Evolutionary conservation across 208 protist species (phyloP).

Genomic region (Vickermania spadyakhi): DNA sequence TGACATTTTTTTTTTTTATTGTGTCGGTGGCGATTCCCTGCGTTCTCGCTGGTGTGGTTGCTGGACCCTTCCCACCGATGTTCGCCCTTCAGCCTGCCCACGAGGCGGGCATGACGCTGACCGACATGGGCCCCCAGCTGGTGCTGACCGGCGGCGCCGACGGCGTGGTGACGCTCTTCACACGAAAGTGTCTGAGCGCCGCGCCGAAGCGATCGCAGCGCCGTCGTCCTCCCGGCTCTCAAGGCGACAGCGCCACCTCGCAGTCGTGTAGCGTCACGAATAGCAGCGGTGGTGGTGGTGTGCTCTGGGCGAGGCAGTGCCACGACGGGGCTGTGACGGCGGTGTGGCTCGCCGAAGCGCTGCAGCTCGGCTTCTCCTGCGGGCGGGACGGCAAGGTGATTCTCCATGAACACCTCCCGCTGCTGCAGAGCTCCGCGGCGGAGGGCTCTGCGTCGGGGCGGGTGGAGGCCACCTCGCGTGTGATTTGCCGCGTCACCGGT

Average conservation of each 20-base stretch:
- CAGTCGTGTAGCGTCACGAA: too few relatives aligned
- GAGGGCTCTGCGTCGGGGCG: slow-evolving; percentile 1
- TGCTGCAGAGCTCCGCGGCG: slow-evolving; percentile 1
- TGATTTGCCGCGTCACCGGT: slow-evolving; percentile 70
- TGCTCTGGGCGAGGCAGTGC: slow-evolving; percentile 60
- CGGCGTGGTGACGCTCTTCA: slow-evolving; percentile 61
- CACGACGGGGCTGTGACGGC: slow-evolving; percentile 56
- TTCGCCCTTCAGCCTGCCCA: slow-evolving; percentile 34
- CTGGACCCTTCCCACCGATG: too few relatives aligned
- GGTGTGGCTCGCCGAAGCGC: slow-evolving; percentile 34
- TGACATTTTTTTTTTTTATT: too few relatives aligned
- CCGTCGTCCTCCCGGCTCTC: not conserved
- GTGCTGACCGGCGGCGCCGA: slow-evolving; percentile 62
- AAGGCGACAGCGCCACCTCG: too few relatives aligned
- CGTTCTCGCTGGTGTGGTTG: too few relatives aligned
- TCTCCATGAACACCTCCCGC: slow-evolving; percentile 67
- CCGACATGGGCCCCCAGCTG: slow-evolving; percentile 38
- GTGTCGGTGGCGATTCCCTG: too few relatives aligned
- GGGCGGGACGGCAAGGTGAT: slow-evolving; percentile 68
- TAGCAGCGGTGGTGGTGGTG: too few relatives aligned
- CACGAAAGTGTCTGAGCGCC: slow-evolving; percentile 27
- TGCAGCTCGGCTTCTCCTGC: slow-evolving; percentile 46
- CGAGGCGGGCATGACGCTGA: slow-evolving; percentile 36
- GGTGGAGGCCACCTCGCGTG: slow-evolving; percentile 20
- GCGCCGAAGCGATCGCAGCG: slow-evolving; percentile 3